Evolutionary conservation across 768 basidiomycete species (phyloP).

Genomic region (Scleroderma citrinum): DNA sequence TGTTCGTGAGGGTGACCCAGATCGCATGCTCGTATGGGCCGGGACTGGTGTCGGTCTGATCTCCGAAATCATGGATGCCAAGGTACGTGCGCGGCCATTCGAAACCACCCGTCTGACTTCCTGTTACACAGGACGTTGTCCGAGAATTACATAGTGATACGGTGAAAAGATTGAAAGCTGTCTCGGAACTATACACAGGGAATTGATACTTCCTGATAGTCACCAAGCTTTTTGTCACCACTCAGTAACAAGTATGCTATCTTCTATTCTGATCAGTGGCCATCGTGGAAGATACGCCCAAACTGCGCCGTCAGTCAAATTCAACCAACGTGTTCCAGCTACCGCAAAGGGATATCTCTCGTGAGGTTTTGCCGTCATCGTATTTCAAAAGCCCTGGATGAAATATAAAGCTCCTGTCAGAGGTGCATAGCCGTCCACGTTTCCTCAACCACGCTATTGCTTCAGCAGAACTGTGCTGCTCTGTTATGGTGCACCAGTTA

Average conservation of each 20-base stretch:
- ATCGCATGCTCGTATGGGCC: conserved; percentile 60
- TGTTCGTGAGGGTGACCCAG: conserved; percentile 37
- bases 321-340: background rate
- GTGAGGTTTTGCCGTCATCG: background rate
- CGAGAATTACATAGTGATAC: conserved; percentile 47
- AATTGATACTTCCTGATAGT: conserved; percentile 4
- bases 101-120: conserved; percentile 2
- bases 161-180: conserved; percentile 27
- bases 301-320: conserved; percentile 1
- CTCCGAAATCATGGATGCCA: conserved; percentile 35
- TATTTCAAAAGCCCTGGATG: background rate
- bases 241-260: background rate
- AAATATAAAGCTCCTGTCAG: too few species aligned
- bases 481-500: too few species aligned
- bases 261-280: background rate
- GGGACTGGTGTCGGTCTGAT: conserved; percentile 61
- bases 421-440: too few species aligned
- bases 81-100: conserved; percentile 24
- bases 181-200: conserved; percentile 20
- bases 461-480: too few species aligned
- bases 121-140: conserved; percentile 43
- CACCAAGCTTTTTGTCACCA: background rate
- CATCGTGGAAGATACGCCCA: background rate
- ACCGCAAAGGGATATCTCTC: background rate
- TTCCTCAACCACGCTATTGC: too few species aligned